Evolutionary conservation across 768 basidiomycete species (phyloP), one percentile per base, ranked within the genome.

Genomic region (Russula sp.): DNA sequence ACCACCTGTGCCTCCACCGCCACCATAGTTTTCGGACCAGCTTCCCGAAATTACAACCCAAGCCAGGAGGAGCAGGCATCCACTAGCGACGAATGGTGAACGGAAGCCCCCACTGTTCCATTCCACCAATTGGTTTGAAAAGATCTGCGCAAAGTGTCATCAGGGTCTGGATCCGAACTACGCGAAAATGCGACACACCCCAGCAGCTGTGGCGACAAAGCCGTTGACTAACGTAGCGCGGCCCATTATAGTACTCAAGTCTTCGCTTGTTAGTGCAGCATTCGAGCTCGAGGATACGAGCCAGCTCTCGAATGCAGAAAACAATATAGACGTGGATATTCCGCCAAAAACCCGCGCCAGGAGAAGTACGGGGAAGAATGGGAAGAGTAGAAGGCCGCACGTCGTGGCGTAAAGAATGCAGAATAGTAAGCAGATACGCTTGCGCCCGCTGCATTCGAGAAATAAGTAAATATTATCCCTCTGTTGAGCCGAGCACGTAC

Each of bases 221-320:
- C 88, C 88, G 62, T 90, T 91, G 40, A 88, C 75, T 11, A 89
- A 78, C 0, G 87, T 86, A 8, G 88, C 88, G 31, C 85, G 82
- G 13, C 89, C 89, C 74, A 91, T 82, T 65, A 89, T 88, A 22
- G 73, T 77, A 37, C 85, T 87, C 7, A 91, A 78, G 53, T 86
- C 84, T 11, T 79, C 72, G 8, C 82, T 77, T 1, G 83, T 75
- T 8, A 90, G 75, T 1, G 78, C 75, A 9, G 80, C 68, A 13
- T 78, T 73, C 27, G 80, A 80, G 16, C 85, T 76, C 0, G 87
- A 79, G 3, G 86, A 85, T 51, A 90, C 79, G 52, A 91, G 75
- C 89, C 89, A 91, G 27, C 87, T 84, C 68, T 91, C 88, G 67
- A 90, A 89, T 7, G 81, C 84, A 13, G 86, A 87, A 74, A 84